Evolutionary conservation across 148 eudicot species (phyloP).

Genomic region (Spergularia bocconei): DNA sequence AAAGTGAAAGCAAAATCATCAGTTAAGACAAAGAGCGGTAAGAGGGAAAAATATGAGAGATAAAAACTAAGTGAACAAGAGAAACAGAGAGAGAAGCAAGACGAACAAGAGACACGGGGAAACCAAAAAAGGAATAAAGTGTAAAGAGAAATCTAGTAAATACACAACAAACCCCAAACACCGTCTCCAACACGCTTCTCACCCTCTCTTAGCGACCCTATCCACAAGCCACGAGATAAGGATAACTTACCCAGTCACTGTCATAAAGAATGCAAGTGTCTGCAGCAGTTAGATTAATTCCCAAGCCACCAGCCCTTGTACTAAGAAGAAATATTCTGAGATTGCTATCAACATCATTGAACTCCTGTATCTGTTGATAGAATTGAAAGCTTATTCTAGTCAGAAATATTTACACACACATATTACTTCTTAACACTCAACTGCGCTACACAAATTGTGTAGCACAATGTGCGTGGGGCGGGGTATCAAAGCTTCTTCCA

Average conservation of each 20-base stretch:
- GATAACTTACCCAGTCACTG: conserved; percentile 83
- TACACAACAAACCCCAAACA: neutral
- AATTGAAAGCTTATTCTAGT: neutral
- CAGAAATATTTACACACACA: conserved; percentile 2
- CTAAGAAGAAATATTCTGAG: conserved; percentile 82
- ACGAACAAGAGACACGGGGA: too few species aligned
- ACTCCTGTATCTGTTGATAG: conserved; percentile 69
- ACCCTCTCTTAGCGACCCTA: neutral
- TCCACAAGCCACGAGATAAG: neutral
- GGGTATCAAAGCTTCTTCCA: neutral
- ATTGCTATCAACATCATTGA: conserved; percentile 66
- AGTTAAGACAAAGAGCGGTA: neutral
- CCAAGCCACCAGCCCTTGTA: conserved; percentile 99
- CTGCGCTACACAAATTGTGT: too few species aligned
- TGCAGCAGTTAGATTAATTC: conserved; percentile 95
- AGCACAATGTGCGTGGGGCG: too few species aligned
- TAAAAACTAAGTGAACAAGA: too few species aligned
- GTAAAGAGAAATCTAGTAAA: neutral
- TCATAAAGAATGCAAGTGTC: conserved; percentile 97
- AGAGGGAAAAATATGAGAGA: too few species aligned
- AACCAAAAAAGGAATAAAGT: neutral
- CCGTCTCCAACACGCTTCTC: neutral
- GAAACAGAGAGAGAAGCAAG: neutral
- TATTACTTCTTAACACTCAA: neutral
- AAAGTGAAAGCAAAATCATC: conserved; percentile 13